Evolutionary conservation across 176 grass and related monocot genomes (phyloP).

Genomic region (Juncus inflexus): DNA sequence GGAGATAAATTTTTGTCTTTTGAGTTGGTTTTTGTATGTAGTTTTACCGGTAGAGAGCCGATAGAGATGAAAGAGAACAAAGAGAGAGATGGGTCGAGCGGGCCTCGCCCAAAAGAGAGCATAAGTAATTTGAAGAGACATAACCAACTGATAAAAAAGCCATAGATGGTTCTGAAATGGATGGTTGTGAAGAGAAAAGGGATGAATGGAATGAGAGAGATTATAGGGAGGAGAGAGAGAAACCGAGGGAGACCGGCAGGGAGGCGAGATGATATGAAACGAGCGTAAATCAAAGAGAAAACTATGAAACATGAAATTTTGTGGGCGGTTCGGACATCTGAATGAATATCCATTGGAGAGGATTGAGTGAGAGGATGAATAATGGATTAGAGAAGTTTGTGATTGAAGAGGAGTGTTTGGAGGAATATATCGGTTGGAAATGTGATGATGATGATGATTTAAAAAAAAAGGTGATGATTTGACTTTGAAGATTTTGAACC

Average conservation of each 20-base stretch:
- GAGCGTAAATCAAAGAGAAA: background rate
- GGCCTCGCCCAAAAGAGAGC: constrained; percentile 13
- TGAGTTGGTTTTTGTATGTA: background rate
- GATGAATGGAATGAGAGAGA: constrained; percentile 5
- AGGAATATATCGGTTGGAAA: no score
- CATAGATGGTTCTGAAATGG: background rate
- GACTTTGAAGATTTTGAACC: no score
- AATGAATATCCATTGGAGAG: no score
- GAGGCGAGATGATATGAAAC: background rate
- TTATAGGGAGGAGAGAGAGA: background rate
- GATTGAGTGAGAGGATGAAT: no score
- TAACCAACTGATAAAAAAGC: constrained; percentile 17
- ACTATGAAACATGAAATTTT: no score
- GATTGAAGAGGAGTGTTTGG: no score
- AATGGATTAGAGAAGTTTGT: background rate
- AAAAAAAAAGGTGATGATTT: no score
- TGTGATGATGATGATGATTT: no score
- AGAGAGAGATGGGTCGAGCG: constrained; percentile 10
- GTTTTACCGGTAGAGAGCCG: background rate
- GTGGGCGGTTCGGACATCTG: no score
- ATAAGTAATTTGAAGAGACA: constrained; percentile 14
- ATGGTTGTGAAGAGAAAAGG: constrained; percentile 11
- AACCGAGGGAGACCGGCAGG: constrained; percentile 4
- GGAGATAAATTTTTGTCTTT: background rate
- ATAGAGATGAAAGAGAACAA: constrained; percentile 4